phyloP scores from a whole-genome alignment of 225 moss, liverwort and hornwort genomes.

The Thuidium tamariscinum region DNA sequence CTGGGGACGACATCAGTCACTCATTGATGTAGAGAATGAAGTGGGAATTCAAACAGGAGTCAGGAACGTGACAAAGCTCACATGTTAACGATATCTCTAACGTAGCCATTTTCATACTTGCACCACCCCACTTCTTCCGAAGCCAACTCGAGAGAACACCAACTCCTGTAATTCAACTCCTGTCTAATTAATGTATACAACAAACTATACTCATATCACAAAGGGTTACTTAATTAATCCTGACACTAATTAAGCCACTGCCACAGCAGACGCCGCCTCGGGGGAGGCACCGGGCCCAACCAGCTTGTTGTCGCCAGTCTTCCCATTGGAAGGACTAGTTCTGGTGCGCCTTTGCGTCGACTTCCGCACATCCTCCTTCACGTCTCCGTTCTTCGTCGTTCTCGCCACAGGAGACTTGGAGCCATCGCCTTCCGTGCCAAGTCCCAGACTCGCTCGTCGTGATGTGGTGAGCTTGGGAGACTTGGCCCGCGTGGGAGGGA shows the following conservation, averaged over 20 bases:
- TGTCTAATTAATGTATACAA: not conserved
- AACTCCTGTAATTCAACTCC: not conserved
- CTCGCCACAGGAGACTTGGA: conserved; percentile 35
- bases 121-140: not conserved
- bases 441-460: conserved; percentile 19
- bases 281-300: not conserved
- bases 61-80: not conserved
- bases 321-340: not conserved
- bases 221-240: not conserved
- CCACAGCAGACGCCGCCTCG: conserved; percentile 18
- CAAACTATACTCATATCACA: not conserved
- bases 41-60: not conserved
- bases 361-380: conserved; percentile 59
- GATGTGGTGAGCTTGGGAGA: conserved; percentile 37
- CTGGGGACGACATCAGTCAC: not conserved
- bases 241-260: conserved; percentile 16
- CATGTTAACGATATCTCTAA: not conserved
- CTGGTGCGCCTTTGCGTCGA: conserved; percentile 39
- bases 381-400: conserved; percentile 29
- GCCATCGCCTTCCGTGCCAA: conserved; percentile 20
- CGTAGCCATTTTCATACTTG: not conserved
- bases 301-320: not conserved
- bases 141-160: not conserved
- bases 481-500: conserved; percentile 21
- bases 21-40: not conserved